phyloP scores from a whole-genome alignment of 495 filamentous ascomycete genomes.

The Staphylotrichum longicolle region DNA sequence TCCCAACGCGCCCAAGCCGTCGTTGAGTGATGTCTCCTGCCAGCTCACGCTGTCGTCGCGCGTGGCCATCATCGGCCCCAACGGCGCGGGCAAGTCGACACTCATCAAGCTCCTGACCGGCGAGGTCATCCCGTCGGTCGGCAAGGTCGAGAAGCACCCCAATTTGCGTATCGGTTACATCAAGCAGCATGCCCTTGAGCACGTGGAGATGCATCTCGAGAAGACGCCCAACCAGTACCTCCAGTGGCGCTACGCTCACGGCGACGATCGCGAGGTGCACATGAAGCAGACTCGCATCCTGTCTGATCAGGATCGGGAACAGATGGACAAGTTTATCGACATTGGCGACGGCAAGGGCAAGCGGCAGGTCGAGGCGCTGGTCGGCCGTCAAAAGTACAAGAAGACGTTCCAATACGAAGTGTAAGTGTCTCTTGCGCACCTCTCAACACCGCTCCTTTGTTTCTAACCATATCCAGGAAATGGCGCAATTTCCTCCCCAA shows the following conservation, averaged over 20 bases:
- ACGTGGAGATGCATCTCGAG: slow-evolving; percentile 99
- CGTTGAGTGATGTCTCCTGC: slow-evolving; percentile 80
- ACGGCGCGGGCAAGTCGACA: slow-evolving; percentile 97
- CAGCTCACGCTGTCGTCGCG: slow-evolving; percentile 86
- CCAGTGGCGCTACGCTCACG: slow-evolving; percentile 97
- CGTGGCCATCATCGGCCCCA: slow-evolving; percentile 92
- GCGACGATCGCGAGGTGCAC: slow-evolving; percentile 93
- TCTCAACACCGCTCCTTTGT: neutral
- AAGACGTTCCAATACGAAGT: slow-evolving; percentile 99
- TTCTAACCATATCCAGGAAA: slow-evolving; percentile 55
- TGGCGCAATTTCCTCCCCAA: slow-evolving; percentile 88
- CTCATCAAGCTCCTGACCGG: slow-evolving; percentile 98
- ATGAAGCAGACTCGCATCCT: slow-evolving; percentile 96
- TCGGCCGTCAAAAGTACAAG: slow-evolving; percentile 98
- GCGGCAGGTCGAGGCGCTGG: slow-evolving; percentile 79
- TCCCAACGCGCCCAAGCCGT: slow-evolving; percentile 79
- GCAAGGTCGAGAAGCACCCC: slow-evolving; percentile 96
- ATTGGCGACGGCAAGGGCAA: slow-evolving; percentile 75
- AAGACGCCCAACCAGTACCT: slow-evolving; percentile 99
- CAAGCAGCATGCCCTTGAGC: slow-evolving; percentile 98
- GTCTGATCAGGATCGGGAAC: slow-evolving; percentile 76
- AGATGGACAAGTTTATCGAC: slow-evolving; percentile 87
- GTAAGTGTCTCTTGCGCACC: slow-evolving; percentile 44
- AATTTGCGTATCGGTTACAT: slow-evolving; percentile 99
- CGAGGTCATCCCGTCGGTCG: slow-evolving; percentile 80